Evolutionary conservation across 208 protist genomes (phyloP), one percentile per base, ranked within the genome.

Genomic region (Sergeia podlipaevii): DNA sequence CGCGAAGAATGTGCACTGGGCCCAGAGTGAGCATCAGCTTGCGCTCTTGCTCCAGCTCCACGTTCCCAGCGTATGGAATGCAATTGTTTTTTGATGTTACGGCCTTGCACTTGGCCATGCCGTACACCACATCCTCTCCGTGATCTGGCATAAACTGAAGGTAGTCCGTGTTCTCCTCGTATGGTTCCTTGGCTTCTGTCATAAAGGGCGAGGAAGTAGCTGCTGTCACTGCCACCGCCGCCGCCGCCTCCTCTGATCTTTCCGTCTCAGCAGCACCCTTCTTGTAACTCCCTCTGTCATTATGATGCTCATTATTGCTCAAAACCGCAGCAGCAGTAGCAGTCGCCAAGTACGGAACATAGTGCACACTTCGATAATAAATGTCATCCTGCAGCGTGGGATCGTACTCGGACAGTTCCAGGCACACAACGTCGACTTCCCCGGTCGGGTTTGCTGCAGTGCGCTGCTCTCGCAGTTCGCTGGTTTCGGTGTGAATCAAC

Each of bases 331-430:
- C 42, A 13, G 37, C 21, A n/a, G 15, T n/a, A 18, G 1, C 17
- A 1, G 10, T 10, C 11, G n/a, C 21, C 18, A 18, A 20, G 33
- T 4, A 23, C n/a, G 64, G 57, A 5, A 91, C 46, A 67, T 95
- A 95, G 63, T 92, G 83, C 49, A 95, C 69, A 55, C 88, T 95
- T 47, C 88, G 84, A 56, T 85, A 95, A 53, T 83, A 81, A 26
- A 89, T 73, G 62, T 95, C 88, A 65, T 90, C 76, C 1, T 70
- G 68, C 26, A 74, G 50, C 28, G 28, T 13, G 17, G 81, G 38
- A 48, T 90, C 79, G 65, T 85, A 95, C 65, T 95, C 84, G 42
- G 76, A 69, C 24, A 95, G 63, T 66, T 95, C 79, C 51, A 95
- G 68, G 58, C 74, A 82, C 26, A 86, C 70, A n/a, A 91, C 28